Percentiles rank a stretch among this genome's conserved stretches.
phyloP scores from a whole-genome alignment of 768 basidiomycete species.

The Clavulina sp. region DNA sequence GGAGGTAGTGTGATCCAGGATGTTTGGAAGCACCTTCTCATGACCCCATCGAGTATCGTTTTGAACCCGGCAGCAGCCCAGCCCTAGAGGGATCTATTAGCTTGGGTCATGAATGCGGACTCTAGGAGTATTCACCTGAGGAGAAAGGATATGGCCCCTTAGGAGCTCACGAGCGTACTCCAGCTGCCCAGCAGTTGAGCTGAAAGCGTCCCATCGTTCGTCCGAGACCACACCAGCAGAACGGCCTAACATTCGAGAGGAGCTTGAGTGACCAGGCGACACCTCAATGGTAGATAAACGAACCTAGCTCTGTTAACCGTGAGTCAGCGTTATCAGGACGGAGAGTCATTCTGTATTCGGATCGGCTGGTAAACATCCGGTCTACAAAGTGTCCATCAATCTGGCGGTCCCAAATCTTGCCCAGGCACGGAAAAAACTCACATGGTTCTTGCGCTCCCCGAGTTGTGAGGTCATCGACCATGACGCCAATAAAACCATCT shows the following conservation, averaged over 20 bases:
- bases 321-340: constrained; percentile 80
- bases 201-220: constrained; percentile 28
- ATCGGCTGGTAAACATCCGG: constrained; percentile 85
- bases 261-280: background rate
- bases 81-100: constrained; percentile 15
- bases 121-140: constrained; percentile 22
- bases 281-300: constrained; percentile 7
- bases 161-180: constrained; percentile 21
- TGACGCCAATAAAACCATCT: constrained; percentile 74
- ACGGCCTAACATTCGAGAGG: constrained; percentile 18
- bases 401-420: background rate
- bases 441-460: constrained; percentile 88
- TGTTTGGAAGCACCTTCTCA: constrained; percentile 29
- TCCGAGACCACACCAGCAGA: constrained; percentile 26
- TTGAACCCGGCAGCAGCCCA: constrained; percentile 29
- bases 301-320: constrained; percentile 62
- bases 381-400: constrained; percentile 16
- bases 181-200: constrained; percentile 20
- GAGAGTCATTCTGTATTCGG: constrained; percentile 78
- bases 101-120: background rate
- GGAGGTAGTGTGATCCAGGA: too few species aligned
- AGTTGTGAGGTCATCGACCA: constrained; percentile 79
- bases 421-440: constrained; percentile 21
- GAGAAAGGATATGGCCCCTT: constrained; percentile 21
- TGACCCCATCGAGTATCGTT: constrained; percentile 26